A percentile compares a stretch with the other conserved stretches of the same genome.
Conservation (phyloP, 108 stramenopile species). For the Cylindrotheca fusiformis region DNA sequence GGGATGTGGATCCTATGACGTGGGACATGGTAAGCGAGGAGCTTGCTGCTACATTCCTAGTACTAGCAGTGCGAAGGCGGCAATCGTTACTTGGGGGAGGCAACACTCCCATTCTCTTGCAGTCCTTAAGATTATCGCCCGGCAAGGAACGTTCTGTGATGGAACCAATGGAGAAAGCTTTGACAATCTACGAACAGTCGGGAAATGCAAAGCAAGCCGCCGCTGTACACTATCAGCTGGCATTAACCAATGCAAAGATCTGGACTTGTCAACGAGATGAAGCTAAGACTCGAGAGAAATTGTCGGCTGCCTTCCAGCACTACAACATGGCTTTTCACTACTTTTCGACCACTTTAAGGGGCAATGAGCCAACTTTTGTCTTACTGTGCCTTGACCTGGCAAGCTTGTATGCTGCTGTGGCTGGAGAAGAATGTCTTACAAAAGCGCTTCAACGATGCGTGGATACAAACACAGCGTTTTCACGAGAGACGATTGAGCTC, state of each 20-base stretch:
- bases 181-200: constrained; percentile 66
- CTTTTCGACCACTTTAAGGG: constrained; percentile 39
- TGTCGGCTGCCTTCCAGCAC: constrained; percentile 70
- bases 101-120: constrained; percentile 47
- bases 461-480: constrained; percentile 68
- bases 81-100: constrained; percentile 63
- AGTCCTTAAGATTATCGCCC: constrained; percentile 56
- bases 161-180: constrained; percentile 77
- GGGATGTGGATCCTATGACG: constrained; percentile 66
- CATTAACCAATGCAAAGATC: constrained; percentile 67
- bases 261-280: constrained; percentile 87
- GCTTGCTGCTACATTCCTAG: constrained; percentile 76
- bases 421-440: constrained; percentile 61
- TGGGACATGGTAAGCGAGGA: constrained; percentile 89
- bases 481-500: constrained; percentile 16
- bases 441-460: constrained; percentile 70
- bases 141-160: constrained; percentile 74
- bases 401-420: constrained; percentile 67
- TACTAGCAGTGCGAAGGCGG: constrained; percentile 75
- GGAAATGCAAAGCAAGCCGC: constrained; percentile 79
- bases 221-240: constrained; percentile 83
- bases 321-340: constrained; percentile 67
- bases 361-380: constrained; percentile 79
- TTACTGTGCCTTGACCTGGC: constrained; percentile 75
- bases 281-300: constrained; percentile 70